Conservation (phyloP, 1,284 basidiomycete genomes). For the Phellinidium pouzarii region DNA sequence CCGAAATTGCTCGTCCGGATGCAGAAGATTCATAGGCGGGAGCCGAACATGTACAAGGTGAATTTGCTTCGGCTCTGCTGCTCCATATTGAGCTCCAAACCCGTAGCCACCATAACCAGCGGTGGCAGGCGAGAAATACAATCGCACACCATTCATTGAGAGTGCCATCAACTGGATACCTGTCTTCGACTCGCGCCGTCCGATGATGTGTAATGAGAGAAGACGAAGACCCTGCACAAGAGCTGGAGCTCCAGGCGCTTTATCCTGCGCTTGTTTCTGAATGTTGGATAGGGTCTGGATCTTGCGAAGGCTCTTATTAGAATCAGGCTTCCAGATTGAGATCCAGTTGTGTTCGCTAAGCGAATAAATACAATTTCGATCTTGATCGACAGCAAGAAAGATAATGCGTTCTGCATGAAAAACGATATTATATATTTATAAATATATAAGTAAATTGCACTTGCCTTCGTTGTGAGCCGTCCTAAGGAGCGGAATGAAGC, state of each 20-base stretch:
- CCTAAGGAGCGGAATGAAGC: constrained; percentile 62
- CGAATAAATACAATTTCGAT: constrained; percentile 69
- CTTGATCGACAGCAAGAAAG: constrained; percentile 57
- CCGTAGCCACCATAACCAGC: constrained; percentile 38
- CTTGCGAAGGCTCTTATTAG: constrained; percentile 59
- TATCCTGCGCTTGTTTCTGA: constrained; percentile 67
- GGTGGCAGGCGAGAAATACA: constrained; percentile 67
- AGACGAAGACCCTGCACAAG: constrained; percentile 65
- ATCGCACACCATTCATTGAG: constrained; percentile 69
- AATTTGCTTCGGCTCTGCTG: constrained; percentile 41
- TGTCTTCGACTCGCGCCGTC: constrained; percentile 53
- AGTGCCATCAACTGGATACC: constrained; percentile 74
- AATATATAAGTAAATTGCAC: constrained; percentile 16
- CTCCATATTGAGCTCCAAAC: constrained; percentile 30
- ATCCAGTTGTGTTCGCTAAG: constrained; percentile 66
- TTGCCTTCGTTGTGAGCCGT: constrained; percentile 51
- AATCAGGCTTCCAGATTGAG: constrained; percentile 54
- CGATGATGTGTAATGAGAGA: constrained; percentile 56
- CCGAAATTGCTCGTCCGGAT: constrained; percentile 63
- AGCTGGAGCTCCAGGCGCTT: constrained; percentile 65
- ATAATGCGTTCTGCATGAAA: constrained; percentile 55
- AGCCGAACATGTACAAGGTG: constrained; percentile 73
- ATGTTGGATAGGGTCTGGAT: constrained; percentile 62
- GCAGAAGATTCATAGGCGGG: constrained; percentile 68
- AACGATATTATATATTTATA: background rate